Conservation (phyloP, 2,329 filamentous ascomycete genomes). For the Aspergillus tubingensis region DNA sequence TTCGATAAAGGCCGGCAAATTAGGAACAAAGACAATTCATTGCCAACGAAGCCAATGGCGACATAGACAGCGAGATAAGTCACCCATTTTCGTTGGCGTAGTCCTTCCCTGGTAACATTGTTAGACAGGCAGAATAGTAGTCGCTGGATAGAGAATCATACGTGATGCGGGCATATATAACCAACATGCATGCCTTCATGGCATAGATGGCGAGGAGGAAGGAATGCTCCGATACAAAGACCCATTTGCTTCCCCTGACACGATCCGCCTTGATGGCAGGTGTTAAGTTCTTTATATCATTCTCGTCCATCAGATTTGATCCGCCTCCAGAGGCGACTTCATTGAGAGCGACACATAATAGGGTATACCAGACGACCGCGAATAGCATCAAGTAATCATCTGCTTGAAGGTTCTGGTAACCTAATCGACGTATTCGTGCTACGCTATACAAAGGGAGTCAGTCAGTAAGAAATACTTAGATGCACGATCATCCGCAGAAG, state of each 20-base stretch:
- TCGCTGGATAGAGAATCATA: conserved; percentile 22
- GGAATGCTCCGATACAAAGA: conserved; percentile 62
- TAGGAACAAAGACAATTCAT: conserved; percentile 54
- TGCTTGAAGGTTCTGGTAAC: conserved; percentile 53
- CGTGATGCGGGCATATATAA: conserved; percentile 56
- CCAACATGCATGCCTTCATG: conserved; percentile 56
- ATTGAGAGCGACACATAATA: conserved; percentile 58
- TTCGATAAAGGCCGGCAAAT: conserved; percentile 53
- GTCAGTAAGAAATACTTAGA: conserved; percentile 2
- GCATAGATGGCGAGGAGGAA: conserved; percentile 60
- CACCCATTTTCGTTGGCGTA: conserved; percentile 39
- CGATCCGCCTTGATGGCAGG: conserved; percentile 47
- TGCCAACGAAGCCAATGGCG: conserved; percentile 49
- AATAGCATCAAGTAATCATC: conserved; percentile 61
- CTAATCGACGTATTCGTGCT: conserved; percentile 45
- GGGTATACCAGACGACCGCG: conserved; percentile 57
- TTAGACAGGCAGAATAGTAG: conserved; percentile 1
- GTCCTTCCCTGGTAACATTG: conserved; percentile 27
- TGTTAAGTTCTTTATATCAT: conserved; percentile 50
- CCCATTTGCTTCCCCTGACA: conserved; percentile 61
- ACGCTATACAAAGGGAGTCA: conserved; percentile 27
- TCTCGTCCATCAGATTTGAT: conserved; percentile 60
- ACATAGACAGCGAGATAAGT: conserved; percentile 47
- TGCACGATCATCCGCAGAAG: not conserved
- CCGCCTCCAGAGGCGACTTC: conserved; percentile 56